Evolutionary conservation across 805 yeast genomes (phyloP).

Genomic region (Saccharomycopsis sp.): DNA sequence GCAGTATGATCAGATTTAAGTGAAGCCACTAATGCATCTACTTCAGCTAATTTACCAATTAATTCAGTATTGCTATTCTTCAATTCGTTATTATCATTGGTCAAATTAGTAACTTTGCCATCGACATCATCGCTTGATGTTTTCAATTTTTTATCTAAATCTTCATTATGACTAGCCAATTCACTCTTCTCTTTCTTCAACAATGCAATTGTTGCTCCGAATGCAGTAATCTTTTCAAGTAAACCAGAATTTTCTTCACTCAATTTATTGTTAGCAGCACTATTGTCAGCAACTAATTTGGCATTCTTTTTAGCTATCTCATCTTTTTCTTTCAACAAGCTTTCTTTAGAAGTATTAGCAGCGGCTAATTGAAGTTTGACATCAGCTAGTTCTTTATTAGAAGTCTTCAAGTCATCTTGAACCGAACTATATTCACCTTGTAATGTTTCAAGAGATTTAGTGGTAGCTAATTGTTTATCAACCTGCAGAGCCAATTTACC

Average conservation of each 20-base stretch:
- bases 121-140: too few species aligned
- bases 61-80: not conserved
- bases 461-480: not conserved
- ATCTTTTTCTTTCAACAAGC: not conserved
- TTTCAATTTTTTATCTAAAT: not conserved
- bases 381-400: slow-evolving; percentile 3
- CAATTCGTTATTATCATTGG: slow-evolving; percentile 1
- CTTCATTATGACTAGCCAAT: not conserved
- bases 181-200: too few species aligned
- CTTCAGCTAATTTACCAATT: slow-evolving; percentile 1
- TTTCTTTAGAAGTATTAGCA: not conserved
- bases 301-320: not conserved
- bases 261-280: not conserved
- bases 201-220: not conserved
- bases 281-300: not conserved
- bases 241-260: not conserved
- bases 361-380: not conserved
- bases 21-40: slow-evolving; percentile 1
- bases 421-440: not conserved
- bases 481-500: slow-evolving; percentile 23
- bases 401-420: slow-evolving; percentile 29
- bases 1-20: not conserved
- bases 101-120: too few species aligned
- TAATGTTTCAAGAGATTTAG: not conserved
- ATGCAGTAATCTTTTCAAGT: not conserved